Evolutionary conservation across 176 grass and related monocot species (phyloP).

Genomic region (Triticum timopheevii): DNA sequence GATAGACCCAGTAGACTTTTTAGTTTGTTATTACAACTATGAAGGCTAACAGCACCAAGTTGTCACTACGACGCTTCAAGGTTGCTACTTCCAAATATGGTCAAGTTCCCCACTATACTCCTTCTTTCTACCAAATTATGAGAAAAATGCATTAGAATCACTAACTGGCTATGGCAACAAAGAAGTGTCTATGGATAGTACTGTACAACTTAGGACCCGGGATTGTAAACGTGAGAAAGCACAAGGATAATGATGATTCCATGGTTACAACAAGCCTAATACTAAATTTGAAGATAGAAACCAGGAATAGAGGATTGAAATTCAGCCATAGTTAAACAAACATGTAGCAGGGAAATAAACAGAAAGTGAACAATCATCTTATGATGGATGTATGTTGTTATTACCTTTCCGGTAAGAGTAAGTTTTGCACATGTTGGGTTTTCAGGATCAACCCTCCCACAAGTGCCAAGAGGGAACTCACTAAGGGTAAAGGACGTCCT

Average conservation of each 20-base stretch:
- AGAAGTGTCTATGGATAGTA: background rate
- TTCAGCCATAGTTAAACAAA: background rate
- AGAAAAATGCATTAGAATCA: background rate
- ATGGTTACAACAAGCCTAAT: background rate
- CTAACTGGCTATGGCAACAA: background rate
- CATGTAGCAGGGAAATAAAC: background rate
- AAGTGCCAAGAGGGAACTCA: conserved; percentile 87
- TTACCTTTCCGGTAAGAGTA: conserved; percentile 90
- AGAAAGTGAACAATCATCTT: background rate
- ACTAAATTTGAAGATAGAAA: background rate
- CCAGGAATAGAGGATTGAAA: background rate
- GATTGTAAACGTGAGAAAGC: background rate
- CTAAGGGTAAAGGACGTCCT: conserved; percentile 86
- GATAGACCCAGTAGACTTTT: background rate
- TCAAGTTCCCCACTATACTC: background rate
- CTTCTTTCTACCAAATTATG: background rate
- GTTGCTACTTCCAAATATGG: background rate
- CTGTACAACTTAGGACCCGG: background rate
- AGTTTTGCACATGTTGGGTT: conserved; percentile 97
- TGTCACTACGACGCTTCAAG: background rate
- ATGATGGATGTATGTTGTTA: background rate
- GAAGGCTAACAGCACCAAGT: background rate
- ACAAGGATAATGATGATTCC: background rate
- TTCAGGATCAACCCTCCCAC: conserved; percentile 80
- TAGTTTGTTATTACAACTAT: background rate